These are phyloP conservation scores for Fusarium zealandicum DNA, from an alignment of 2,329 filamentous ascomycete species.

Conservation along the genomic window DNA sequence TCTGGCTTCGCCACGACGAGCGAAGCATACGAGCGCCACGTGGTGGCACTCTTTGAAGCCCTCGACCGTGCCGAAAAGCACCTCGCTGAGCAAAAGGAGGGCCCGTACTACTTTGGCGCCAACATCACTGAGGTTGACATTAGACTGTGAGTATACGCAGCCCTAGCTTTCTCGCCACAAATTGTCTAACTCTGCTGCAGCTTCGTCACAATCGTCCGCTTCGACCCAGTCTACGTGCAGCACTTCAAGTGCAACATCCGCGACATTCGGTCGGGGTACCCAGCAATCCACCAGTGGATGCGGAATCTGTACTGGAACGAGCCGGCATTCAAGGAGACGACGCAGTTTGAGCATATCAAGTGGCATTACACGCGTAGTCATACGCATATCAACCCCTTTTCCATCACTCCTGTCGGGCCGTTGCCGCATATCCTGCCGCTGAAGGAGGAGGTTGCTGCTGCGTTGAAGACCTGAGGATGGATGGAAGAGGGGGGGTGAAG, in stretches of 20 bases:
- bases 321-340: slow-evolving; percentile 80
- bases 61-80: slow-evolving; percentile 80
- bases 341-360: slow-evolving; percentile 96
- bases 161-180: neutral
- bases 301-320: slow-evolving; percentile 84
- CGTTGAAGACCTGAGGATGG: slow-evolving; percentile 13
- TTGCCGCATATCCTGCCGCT: slow-evolving; percentile 80
- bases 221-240: slow-evolving; percentile 84
- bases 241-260: slow-evolving; percentile 88
- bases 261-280: slow-evolving; percentile 86
- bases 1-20: slow-evolving; percentile 86
- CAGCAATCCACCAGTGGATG: slow-evolving; percentile 81
- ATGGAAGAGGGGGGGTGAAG: neutral
- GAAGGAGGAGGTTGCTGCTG: slow-evolving; percentile 78
- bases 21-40: slow-evolving; percentile 80
- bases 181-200: slow-evolving; percentile 39
- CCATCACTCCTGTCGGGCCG: slow-evolving; percentile 86
- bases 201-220: slow-evolving; percentile 75
- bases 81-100: slow-evolving; percentile 56
- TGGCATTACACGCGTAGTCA: slow-evolving; percentile 70
- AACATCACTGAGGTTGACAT: slow-evolving; percentile 83
- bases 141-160: slow-evolving; percentile 60
- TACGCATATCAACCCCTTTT: slow-evolving; percentile 70
- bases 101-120: slow-evolving; percentile 79
- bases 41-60: slow-evolving; percentile 73